Evolutionary conservation across 2,329 filamentous ascomycete genomes (phyloP), one percentile per base, ranked within the genome.

Genomic region (Aspergillus aculeatus): DNA sequence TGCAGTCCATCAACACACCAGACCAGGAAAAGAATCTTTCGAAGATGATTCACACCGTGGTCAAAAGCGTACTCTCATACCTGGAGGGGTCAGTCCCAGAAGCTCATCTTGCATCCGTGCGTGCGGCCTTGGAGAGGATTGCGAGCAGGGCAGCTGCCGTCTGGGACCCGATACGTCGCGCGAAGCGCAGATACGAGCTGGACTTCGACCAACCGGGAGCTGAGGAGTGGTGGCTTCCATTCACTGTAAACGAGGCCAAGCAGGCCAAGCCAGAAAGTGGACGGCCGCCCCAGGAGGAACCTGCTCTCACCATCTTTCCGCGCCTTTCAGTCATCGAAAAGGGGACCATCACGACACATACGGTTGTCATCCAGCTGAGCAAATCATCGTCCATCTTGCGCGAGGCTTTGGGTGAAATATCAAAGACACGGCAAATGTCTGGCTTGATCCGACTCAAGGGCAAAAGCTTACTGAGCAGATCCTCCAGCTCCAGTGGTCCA

Each of bases 1-100:
- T 69, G 29, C 63, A 63, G 2, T 65, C 66, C 16, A 62, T 70
- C 56, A 7, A 57, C 50, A 26, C 6, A 26, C 31, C 55, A 69
- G 56, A 35, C 52, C 4, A 62, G 41, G 7, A 52, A 21, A 54
- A 54, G 47, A 26, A 31, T 58, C 23, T 47, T 23, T 31, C 12
- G 24, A 16, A 54, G 41, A 38, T 24, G 23, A 49, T 55, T 11
- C 54, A 53, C 24, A 54, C n/a, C 14, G 50, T 57, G 14, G 50
- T 57, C 1, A 24, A 26, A 12, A 26, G 48, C 16, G 55, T 60
- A 11, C 50, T 47, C 32, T 50, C 50, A 54, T 60, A 60, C 31
- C n/a, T 60, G 4, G 31, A 50, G n/a, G 54, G 29, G 5, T 50
- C 57, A 38, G 47, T 60, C 4, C 47, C 59, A 49, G 58, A 58